Percentiles rank a stretch among this genome's conserved stretches.
phyloP scores from a whole-genome alignment of 2,329 filamentous ascomycete species.

The Trichoderma hamatum region DNA sequence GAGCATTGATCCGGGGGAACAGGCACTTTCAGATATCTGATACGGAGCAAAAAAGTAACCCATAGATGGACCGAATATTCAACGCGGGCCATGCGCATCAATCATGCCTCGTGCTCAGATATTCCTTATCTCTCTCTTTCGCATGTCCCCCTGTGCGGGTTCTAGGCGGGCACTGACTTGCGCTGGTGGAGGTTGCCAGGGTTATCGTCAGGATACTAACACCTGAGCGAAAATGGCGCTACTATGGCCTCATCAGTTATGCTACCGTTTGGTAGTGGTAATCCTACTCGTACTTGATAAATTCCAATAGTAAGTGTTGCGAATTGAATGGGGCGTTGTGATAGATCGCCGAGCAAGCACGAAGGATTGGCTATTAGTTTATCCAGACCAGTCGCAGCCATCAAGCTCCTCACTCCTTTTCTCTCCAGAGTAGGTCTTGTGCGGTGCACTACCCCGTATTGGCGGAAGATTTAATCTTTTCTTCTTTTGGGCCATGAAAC shows the following conservation, averaged over 20 bases:
- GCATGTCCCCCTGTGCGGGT: background rate
- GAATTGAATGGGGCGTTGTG: background rate
- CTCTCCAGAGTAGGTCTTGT: background rate
- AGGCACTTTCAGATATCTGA: background rate
- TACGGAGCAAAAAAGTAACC: background rate
- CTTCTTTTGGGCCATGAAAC: slow-evolving; percentile 20
- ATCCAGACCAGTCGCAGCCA: background rate
- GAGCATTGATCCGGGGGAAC: slow-evolving; percentile 12
- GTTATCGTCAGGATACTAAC: slow-evolving; percentile 16
- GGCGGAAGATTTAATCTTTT: slow-evolving; percentile 5
- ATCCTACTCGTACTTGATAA: background rate
- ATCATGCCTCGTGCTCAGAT: background rate
- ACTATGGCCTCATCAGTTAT: slow-evolving; percentile 13
- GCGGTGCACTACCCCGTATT: background rate
- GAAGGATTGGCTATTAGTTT: background rate
- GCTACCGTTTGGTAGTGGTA: background rate
- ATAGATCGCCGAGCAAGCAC: background rate
- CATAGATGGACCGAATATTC: slow-evolving; percentile 14
- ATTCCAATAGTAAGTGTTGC: background rate
- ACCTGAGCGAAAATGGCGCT: slow-evolving; percentile 13
- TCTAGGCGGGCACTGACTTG: slow-evolving; percentile 18
- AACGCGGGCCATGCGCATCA: background rate
- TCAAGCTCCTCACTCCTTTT: background rate
- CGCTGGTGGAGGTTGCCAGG: slow-evolving; percentile 11
- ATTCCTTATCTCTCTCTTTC: slow-evolving; percentile 7